These are phyloP conservation scores for Hyaloscypha bicolor DNA, from an alignment of 495 filamentous ascomycete genomes.

Conservation along the genomic window DNA sequence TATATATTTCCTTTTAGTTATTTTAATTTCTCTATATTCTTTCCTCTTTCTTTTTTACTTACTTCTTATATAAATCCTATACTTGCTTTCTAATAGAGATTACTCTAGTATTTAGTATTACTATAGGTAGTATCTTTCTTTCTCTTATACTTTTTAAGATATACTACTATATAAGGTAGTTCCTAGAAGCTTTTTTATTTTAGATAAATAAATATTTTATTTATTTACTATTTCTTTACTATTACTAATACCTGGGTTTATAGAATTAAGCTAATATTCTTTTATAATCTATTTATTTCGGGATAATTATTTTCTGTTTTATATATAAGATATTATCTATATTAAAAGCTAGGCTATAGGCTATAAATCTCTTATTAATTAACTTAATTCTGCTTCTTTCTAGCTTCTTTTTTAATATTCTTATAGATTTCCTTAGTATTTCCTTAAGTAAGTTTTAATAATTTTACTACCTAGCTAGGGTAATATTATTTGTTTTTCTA, in stretches of 20 bases:
- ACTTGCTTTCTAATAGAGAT: slow-evolving; percentile 14
- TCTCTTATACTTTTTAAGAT: slow-evolving; percentile 20
- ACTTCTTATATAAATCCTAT: no score
- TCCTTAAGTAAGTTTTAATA: slow-evolving; percentile 27
- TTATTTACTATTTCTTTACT: no score
- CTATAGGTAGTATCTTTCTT: slow-evolving; percentile 13
- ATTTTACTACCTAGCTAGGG: slow-evolving; percentile 25
- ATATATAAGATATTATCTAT: slow-evolving; percentile 15
- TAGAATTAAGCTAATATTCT: slow-evolving; percentile 26
- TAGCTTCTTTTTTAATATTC: slow-evolving; percentile 22
- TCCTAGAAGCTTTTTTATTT: no score
- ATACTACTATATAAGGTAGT: no score
- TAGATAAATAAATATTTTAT: no score
- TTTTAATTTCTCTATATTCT: slow-evolving; percentile 16
- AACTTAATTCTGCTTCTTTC: slow-evolving; percentile 28
- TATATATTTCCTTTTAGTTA: slow-evolving; percentile 16
- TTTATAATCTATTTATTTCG: slow-evolving; percentile 24
- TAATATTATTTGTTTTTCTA: slow-evolving; percentile 25
- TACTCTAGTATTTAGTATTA: slow-evolving; percentile 11
- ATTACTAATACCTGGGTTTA: slow-evolving; percentile 19
- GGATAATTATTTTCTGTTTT: slow-evolving; percentile 23
- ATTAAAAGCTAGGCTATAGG: slow-evolving; percentile 22
- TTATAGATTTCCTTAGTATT: slow-evolving; percentile 30
- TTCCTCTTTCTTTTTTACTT: slow-evolving; percentile 2
- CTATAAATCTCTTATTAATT: slow-evolving; percentile 28